Percentiles rank a stretch among this genome's conserved stretches.
Conservation (phyloP, 805 yeast species). For the Clavispora fructus region DNA sequence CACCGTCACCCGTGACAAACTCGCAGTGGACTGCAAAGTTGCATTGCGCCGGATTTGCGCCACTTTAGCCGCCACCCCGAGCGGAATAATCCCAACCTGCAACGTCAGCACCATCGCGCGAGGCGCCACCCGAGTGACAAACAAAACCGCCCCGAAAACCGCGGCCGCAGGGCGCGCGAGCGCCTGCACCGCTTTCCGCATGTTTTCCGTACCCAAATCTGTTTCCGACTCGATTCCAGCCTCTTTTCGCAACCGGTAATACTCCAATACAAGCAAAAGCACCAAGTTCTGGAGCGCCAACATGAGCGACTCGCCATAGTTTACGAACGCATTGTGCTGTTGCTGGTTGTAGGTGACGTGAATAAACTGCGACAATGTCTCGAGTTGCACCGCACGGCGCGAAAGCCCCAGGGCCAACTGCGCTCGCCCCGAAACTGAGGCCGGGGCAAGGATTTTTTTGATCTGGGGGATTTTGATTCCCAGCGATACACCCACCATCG, state of each 20-base stretch:
- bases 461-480: constrained; percentile 39
- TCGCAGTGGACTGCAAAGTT: constrained; percentile 30
- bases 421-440: constrained; percentile 19
- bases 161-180: constrained; percentile 22
- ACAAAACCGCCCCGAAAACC: constrained; percentile 22
- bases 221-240: constrained; percentile 4
- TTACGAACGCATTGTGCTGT: constrained; percentile 28
- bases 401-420: constrained; percentile 35
- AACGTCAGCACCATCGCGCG: constrained; percentile 21
- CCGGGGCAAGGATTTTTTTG: constrained; percentile 27
- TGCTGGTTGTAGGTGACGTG: constrained; percentile 37
- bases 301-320: constrained; percentile 37
- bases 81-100: constrained; percentile 35
- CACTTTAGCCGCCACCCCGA: constrained; percentile 31
- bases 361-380: constrained; percentile 30
- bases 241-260: constrained; percentile 23
- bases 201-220: constrained; percentile 14
- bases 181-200: constrained; percentile 9
- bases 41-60: constrained; percentile 36
- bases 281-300: constrained; percentile 35
- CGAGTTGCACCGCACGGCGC: constrained; percentile 30
- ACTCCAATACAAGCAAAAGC: constrained; percentile 32
- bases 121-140: constrained; percentile 31
- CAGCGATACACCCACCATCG: constrained; percentile 34
- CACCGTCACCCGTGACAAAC: constrained; percentile 34